Percentiles rank a stretch among this genome's conserved stretches.
phyloP scores from a whole-genome alignment of 164 flowering plant genomes.

The Stephania japonica region DNA sequence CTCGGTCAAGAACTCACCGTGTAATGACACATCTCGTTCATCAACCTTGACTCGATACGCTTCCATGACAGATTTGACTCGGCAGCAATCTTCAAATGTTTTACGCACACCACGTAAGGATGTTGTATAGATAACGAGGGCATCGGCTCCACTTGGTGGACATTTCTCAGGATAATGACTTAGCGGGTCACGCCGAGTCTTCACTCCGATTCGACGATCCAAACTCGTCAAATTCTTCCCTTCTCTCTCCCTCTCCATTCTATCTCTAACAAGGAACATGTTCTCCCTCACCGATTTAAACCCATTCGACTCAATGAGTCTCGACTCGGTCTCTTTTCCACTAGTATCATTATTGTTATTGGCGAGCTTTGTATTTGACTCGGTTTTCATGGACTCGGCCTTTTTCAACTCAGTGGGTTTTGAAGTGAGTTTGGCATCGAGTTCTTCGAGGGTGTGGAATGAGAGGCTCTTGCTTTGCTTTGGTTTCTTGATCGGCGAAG shows the following conservation, averaged over 20 bases:
- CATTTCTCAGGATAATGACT: slow-evolving; percentile 61
- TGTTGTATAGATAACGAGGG: slow-evolving; percentile 80
- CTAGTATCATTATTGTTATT: too few relatives aligned
- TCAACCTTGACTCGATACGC: slow-evolving; percentile 53
- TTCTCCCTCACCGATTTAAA: slow-evolving; percentile 52
- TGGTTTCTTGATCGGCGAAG: background rate
- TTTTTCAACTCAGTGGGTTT: slow-evolving; percentile 19
- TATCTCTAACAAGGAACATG: slow-evolving; percentile 56
- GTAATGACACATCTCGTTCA: slow-evolving; percentile 85
- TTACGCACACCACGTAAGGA: slow-evolving; percentile 80
- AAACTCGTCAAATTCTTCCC: slow-evolving; percentile 21
- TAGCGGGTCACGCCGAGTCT: slow-evolving; percentile 50
- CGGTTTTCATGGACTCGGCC: background rate
- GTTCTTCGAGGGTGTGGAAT: slow-evolving; percentile 77
- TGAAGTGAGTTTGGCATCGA: slow-evolving; percentile 40
- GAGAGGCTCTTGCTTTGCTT: slow-evolving; percentile 33
- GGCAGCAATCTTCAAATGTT: slow-evolving; percentile 74
- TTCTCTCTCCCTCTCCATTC: slow-evolving; percentile 48
- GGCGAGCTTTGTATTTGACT: too few relatives aligned
- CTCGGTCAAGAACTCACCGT: slow-evolving; percentile 57
- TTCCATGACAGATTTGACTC: slow-evolving; percentile 47
- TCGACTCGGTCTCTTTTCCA: slow-evolving; percentile 6
- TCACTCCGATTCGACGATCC: slow-evolving; percentile 17
- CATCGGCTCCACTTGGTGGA: slow-evolving; percentile 69
- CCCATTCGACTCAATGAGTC: slow-evolving; percentile 2